Evolutionary conservation across 768 basidiomycete species (phyloP).

Genomic region (Mrakia gelida): DNA sequence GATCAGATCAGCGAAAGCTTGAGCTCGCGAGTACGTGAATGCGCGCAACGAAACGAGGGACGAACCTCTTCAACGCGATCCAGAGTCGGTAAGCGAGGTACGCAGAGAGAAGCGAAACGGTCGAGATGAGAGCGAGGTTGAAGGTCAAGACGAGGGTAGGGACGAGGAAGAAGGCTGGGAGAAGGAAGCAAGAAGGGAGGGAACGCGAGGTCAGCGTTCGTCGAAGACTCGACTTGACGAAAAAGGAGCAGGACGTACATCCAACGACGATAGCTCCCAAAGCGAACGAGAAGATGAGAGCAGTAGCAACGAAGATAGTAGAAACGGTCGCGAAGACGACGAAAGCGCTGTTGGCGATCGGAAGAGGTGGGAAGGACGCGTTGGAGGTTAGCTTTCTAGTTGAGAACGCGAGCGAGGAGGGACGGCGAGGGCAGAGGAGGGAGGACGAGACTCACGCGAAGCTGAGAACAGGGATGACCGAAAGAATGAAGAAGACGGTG

Average conservation of each 20-base stretch:
- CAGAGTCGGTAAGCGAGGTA: conserved; percentile 3
- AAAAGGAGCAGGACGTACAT: neutral
- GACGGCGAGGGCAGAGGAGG: neutral
- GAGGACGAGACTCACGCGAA: neutral
- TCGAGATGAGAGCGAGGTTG: conserved; percentile 6
- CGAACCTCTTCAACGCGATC: conserved; percentile 11
- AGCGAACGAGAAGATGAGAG: neutral
- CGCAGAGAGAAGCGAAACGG: neutral
- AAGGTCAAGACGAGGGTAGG: neutral
- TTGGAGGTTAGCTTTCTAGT: neutral
- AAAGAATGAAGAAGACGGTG: conserved; percentile 12
- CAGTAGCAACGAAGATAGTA: neutral
- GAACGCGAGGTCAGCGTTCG: neutral
- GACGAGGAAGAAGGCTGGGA: conserved; percentile 1
- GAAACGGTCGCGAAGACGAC: conserved; percentile 1
- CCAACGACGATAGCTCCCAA: conserved; percentile 5
- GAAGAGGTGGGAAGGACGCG: neutral
- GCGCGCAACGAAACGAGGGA: neutral
- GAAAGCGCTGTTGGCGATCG: neutral
- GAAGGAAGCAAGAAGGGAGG: neutral
- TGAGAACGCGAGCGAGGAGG: neutral
- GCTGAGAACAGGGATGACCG: conserved; percentile 3
- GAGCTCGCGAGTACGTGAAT: neutral
- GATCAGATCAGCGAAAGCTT: neutral
- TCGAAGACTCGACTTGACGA: no score